phyloP scores from a whole-genome alignment of 805 yeast genomes.

The Ogataea ramenticola region DNA sequence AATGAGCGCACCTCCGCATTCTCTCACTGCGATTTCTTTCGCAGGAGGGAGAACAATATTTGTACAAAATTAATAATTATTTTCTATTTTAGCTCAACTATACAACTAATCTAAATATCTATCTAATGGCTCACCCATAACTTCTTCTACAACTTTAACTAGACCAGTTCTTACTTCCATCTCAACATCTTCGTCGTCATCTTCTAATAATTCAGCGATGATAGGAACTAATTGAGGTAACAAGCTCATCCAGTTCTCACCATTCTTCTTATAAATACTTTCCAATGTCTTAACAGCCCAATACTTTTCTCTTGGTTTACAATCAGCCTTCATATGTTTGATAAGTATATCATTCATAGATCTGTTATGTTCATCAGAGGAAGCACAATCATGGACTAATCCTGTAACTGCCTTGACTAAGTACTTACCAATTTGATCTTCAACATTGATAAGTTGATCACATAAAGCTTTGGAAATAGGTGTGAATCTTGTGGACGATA shows the following conservation, averaged over 20 bases:
- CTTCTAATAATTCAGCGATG: slow-evolving; percentile 92
- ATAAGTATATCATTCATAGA: slow-evolving; percentile 56
- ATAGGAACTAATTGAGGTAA: slow-evolving; percentile 93
- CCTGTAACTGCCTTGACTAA: slow-evolving; percentile 75
- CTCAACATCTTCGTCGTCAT: slow-evolving; percentile 91
- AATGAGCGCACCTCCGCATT: no score
- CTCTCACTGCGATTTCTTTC: no score
- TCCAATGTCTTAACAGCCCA: slow-evolving; percentile 81
- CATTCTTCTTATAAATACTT: slow-evolving; percentile 79
- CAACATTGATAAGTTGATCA: slow-evolving; percentile 60
- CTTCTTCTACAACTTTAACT: slow-evolving; percentile 85
- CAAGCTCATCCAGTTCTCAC: slow-evolving; percentile 88
- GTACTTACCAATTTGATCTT: slow-evolving; percentile 69
- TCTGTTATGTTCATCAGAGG: slow-evolving; percentile 67
- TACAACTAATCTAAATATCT: slow-evolving; percentile 48
- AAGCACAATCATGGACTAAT: slow-evolving; percentile 57
- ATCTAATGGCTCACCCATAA: slow-evolving; percentile 91
- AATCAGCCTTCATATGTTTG: slow-evolving; percentile 59
- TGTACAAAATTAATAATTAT: no score
- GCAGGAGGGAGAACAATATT: no score
- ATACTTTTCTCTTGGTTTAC: slow-evolving; percentile 51
- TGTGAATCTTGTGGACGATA: slow-evolving; percentile 77
- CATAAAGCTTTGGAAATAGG: slow-evolving; percentile 55
- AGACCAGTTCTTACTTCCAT: slow-evolving; percentile 83
- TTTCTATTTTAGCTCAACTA: not conserved